Evolutionary conservation across 2,329 filamentous ascomycete species (phyloP).

Genomic region (Alternaria incomplexa): DNA sequence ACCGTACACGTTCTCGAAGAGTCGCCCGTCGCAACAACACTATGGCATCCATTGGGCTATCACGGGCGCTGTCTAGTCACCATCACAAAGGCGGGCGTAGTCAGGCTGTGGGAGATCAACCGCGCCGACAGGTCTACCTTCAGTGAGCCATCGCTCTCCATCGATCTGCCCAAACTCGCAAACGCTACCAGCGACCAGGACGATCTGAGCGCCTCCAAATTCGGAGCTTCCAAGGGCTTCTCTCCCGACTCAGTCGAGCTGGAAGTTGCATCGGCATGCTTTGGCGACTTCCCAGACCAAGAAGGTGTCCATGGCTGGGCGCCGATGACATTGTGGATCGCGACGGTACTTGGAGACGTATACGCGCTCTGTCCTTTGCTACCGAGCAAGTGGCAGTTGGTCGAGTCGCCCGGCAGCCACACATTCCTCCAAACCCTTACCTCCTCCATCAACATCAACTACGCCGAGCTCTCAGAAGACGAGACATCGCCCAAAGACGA

Average conservation of each 20-base stretch:
- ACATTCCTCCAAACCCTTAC: slow-evolving; percentile 82
- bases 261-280: slow-evolving; percentile 89
- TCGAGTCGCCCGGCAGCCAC: slow-evolving; percentile 51
- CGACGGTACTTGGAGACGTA: slow-evolving; percentile 92
- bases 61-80: slow-evolving; percentile 84
- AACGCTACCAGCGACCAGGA: slow-evolving; percentile 83
- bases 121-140: slow-evolving; percentile 86
- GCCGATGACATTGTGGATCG: slow-evolving; percentile 94
- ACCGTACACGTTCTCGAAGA: slow-evolving; percentile 90
- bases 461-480: slow-evolving; percentile 37
- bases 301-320: slow-evolving; percentile 76
- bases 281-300: slow-evolving; percentile 70
- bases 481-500: slow-evolving; percentile 51
- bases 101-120: slow-evolving; percentile 89
- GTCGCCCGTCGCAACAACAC: slow-evolving; percentile 75
- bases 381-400: slow-evolving; percentile 79
- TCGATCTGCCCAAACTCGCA: slow-evolving; percentile 87
- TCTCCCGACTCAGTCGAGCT: slow-evolving; percentile 91
- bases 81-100: slow-evolving; percentile 83
- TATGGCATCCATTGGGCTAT: slow-evolving; percentile 93
- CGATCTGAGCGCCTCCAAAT: slow-evolving; percentile 78
- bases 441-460: slow-evolving; percentile 78
- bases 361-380: slow-evolving; percentile 92
- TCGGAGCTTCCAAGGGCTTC: slow-evolving; percentile 78
- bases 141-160: slow-evolving; percentile 78